Base-by-base conservation (phyloP, 2,329 filamentous ascomycete genomes). In the Colletotrichum lupini region DNA sequence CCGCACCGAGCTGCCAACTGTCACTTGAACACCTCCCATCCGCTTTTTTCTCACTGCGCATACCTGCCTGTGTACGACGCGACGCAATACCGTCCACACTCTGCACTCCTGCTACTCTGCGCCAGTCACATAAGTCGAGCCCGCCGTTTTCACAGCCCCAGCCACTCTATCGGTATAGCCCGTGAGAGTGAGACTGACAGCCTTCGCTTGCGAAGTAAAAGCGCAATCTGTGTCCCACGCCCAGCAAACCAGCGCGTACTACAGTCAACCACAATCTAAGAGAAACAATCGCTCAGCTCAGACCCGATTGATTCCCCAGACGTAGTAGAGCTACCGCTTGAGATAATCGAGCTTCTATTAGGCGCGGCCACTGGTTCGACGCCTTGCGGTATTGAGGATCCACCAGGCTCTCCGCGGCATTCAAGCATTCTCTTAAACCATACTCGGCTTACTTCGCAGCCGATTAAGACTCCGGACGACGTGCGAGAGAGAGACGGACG, bases 161-260 rank as follows among this genome's bases (percentile, higher is more conserved):
- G 35, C 24, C 60, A 55, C 62, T 53, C 61, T 12, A 14, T 56
- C 68, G 19, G 35, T 35, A 52, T n/a, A 58, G 49, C 57, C 60
- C 35, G 42, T 49, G 19, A 49, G 42, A 24, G 35, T 72, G 57
- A 61, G 26, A 57, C 52, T 35, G 35, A 8, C 28, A 22, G 24
- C 65, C 46, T 72, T 58, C 30, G 65, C 61, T 59, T 32, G 30
- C 26, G 68, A 72, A 59, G 37, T 35, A 42, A 63, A 42, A 42
- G 24, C 22, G 52, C 63, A 19, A 58, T 62, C 57, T 57, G 64
- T 68, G 52, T 35, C 57, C 22, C 26, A 28, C 49, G 11, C 49
- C 56, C 37, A 56, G 16, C n/a, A 28, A 24, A 24, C 32, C 11
- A 19, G 49, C 68, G 16, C 28, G 24, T 30, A 19, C 19, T 52